A percentile compares a stretch with the other conserved stretches of the same genome.
phyloP scores from a whole-genome alignment of 2,329 filamentous ascomycete genomes.

The Septoria linicola region DNA sequence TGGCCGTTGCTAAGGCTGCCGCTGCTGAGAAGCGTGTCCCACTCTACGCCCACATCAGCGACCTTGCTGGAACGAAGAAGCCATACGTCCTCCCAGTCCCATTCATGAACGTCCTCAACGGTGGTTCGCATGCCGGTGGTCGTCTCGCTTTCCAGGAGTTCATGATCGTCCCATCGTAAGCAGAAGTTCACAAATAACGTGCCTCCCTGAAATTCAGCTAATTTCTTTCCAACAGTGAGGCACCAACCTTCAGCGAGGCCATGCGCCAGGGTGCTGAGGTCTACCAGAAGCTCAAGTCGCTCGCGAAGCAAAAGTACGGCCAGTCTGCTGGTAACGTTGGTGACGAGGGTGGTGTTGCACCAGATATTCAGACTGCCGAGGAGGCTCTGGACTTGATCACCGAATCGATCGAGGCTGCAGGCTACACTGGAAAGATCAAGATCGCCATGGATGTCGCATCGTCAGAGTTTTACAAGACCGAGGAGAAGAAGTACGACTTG shows the following conservation, averaged over 20 bases:
- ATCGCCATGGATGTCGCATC: constrained; percentile 99
- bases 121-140: constrained; percentile 93
- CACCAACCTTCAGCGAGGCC: constrained; percentile 89
- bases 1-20: constrained; percentile 59
- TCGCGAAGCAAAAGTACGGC: constrained; percentile 99
- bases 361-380: constrained; percentile 94
- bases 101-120: constrained; percentile 61
- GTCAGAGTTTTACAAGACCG: constrained; percentile 96
- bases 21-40: constrained; percentile 56
- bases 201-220: constrained; percentile 17
- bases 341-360: constrained; percentile 98
- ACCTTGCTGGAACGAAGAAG: constrained; percentile 54
- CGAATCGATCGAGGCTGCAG: constrained; percentile 88
- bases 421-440: constrained; percentile 93
- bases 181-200: background rate
- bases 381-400: constrained; percentile 97
- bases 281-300: constrained; percentile 94
- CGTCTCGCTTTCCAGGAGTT: constrained; percentile 66
- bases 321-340: constrained; percentile 98
- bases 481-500: constrained; percentile 98
- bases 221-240: constrained; percentile 41
- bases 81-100: constrained; percentile 58
- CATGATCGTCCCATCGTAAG: constrained; percentile 54
- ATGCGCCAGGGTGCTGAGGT: constrained; percentile 96
- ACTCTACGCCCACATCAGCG: constrained; percentile 58